These are phyloP conservation scores for Phytophthora pluvialis DNA, from an alignment of 352 stramenopile genomes.

Conservation along the genomic window DNA sequence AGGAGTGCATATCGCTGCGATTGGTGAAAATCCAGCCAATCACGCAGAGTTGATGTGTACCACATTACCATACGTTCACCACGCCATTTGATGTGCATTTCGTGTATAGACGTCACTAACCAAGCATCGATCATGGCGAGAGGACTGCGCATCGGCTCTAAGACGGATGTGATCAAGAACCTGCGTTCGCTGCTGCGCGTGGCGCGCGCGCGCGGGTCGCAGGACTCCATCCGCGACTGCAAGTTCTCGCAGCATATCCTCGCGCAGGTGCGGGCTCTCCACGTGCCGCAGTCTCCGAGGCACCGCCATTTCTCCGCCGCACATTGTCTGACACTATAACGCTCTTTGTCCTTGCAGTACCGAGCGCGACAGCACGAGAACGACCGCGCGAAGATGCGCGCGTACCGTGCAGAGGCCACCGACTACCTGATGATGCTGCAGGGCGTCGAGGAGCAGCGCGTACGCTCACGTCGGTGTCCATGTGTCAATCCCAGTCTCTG, in stretches of 20 bases:
- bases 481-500: conserved; percentile 7
- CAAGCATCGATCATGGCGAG: conserved; percentile 53
- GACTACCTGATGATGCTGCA: conserved; percentile 76
- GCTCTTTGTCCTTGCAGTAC: conserved; percentile 48
- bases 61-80: not conserved
- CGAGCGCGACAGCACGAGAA: conserved; percentile 75
- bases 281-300: not conserved
- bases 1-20: conserved; percentile 3
- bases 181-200: conserved; percentile 77
- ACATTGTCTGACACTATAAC: conserved; percentile 16
- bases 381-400: conserved; percentile 73
- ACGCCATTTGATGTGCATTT: not conserved
- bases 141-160: conserved; percentile 80
- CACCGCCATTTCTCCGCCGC: not conserved
- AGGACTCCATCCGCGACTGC: conserved; percentile 56
- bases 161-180: conserved; percentile 81
- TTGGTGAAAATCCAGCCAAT: conserved; percentile 5
- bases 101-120: conserved; percentile 9
- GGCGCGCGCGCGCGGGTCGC: conserved; percentile 60
- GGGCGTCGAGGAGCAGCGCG: conserved; percentile 77
- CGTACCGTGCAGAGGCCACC: conserved; percentile 69
- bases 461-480: conserved; percentile 28
- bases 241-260: conserved; percentile 81
- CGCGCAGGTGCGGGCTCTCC: conserved; percentile 47
- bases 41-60: not conserved